Evolutionary conservation across 495 filamentous ascomycete genomes (phyloP), one percentile per base, ranked within the genome.

Genomic region (Neurospora sp.): DNA sequence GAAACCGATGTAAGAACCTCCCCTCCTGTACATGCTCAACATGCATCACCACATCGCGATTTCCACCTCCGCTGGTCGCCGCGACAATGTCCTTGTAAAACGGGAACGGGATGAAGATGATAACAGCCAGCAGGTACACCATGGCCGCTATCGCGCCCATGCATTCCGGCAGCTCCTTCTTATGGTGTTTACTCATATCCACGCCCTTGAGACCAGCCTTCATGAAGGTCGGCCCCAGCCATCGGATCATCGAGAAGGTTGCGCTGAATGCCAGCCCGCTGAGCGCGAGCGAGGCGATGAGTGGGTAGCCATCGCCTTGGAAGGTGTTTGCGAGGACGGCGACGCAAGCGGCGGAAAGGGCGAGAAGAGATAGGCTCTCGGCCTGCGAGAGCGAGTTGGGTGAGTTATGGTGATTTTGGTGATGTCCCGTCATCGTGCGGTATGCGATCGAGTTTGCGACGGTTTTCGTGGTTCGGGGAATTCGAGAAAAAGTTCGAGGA

Each of bases 31-130:
- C 88, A 73, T 92, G 86, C 75, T 90, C 85, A 12, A 86, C 80
- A 70, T 88, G 84, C 76, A 93, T 80, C 12, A 96, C 91, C 20
- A 95, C 88, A 83, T 98, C 95, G 70, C 92, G 86, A 80, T 97
- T 97, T 18, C 95, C 95, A 73, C 94, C 95, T 73, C 95, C 96
- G 74, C 93, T 96, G 23, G 96, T 98, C 23, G 93, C 94, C n/a
- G 92, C 91, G 27, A 98, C 95, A 74, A 99, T 96, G 78, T 99
- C 95, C 82, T 97, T 95, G 84, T 97, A 98, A 82, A 99, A 98
- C 3, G 93, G 91, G 82, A 98, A 98, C 0, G 96, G 96, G 72
- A 98, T 93, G 80, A 99, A 98, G 39, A 93, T 80, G 71, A 98
- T 96, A 39, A 97, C 88, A 6, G 88, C 86, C 35, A 98, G 84